Conservation (phyloP, 2,329 filamentous ascomycete genomes). For the Calonectria crousiana region DNA sequence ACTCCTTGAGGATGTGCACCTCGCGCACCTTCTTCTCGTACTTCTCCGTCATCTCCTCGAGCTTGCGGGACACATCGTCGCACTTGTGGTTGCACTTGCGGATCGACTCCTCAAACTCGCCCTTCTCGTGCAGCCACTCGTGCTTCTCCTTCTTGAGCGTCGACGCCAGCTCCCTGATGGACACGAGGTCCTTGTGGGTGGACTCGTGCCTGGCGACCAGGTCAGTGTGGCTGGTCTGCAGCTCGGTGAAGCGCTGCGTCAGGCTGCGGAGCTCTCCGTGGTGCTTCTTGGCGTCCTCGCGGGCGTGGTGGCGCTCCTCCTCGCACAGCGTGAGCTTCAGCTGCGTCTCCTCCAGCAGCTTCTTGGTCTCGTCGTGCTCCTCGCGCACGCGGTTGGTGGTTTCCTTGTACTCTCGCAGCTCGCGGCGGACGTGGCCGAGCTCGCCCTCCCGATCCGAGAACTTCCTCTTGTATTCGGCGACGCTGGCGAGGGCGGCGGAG, state of each 20-base stretch:
- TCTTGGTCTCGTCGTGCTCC: slow-evolving; percentile 3
- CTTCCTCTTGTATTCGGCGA: slow-evolving; percentile 2
- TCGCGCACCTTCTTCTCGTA: slow-evolving; percentile 3
- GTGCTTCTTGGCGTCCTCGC: background rate
- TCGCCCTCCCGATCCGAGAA: background rate
- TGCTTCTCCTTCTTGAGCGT: slow-evolving; percentile 6
- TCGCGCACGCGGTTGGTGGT: background rate
- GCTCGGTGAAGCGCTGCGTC: background rate
- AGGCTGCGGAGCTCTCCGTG: background rate
- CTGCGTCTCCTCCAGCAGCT: background rate
- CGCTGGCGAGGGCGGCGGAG: background rate
- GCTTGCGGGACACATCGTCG: background rate
- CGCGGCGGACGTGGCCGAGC: background rate
- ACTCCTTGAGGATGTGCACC: slow-evolving; percentile 2
- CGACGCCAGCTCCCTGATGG: background rate
- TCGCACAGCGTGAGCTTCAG: background rate
- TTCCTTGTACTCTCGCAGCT: slow-evolving; percentile 1
- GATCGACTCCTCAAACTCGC: background rate
- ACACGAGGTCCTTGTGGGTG: background rate
- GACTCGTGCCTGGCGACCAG: background rate
- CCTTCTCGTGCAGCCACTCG: slow-evolving; percentile 3
- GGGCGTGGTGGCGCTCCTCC: background rate
- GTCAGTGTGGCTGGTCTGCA: background rate
- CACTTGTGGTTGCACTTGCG: slow-evolving; percentile 3
- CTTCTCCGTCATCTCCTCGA: background rate